Conservation (phyloP, 768 basidiomycete species). For the Termitomyces sp. region DNA sequence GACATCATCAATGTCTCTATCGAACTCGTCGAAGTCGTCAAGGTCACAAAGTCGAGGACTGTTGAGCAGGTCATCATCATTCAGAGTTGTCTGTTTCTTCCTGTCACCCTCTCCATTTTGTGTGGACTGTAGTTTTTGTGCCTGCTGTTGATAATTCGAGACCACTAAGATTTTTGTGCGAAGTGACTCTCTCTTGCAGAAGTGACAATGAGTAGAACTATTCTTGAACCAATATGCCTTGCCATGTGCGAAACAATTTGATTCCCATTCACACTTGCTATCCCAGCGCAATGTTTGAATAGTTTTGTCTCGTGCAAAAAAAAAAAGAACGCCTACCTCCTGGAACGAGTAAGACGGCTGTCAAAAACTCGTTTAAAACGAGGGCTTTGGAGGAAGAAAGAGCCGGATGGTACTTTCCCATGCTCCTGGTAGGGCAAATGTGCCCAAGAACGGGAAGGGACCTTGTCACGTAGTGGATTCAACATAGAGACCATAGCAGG, state of each 20-base stretch:
- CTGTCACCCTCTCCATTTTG: background rate
- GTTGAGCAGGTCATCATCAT: conserved; percentile 9
- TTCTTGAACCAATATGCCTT: conserved; percentile 11
- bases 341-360: conserved; percentile 1
- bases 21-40: conserved; percentile 17
- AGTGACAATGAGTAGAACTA: conserved; percentile 7
- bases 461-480: conserved; percentile 18
- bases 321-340: conserved; percentile 10
- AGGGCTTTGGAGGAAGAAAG: conserved; percentile 12
- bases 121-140: background rate
- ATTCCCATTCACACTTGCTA: conserved; percentile 13
- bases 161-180: conserved; percentile 12
- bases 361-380: conserved; percentile 13
- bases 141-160: background rate
- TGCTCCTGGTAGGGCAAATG: conserved; percentile 4
- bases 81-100: background rate
- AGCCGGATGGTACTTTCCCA: background rate
- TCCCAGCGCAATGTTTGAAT: background rate
- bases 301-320: background rate
- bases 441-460: conserved; percentile 17
- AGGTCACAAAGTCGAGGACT: conserved; percentile 14
- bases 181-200: conserved; percentile 14
- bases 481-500: conserved; percentile 19
- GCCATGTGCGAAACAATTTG: background rate
- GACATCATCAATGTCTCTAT: conserved; percentile 2